Base-by-base conservation (phyloP, 306 rosid species). In the Quercus robur region DNA sequence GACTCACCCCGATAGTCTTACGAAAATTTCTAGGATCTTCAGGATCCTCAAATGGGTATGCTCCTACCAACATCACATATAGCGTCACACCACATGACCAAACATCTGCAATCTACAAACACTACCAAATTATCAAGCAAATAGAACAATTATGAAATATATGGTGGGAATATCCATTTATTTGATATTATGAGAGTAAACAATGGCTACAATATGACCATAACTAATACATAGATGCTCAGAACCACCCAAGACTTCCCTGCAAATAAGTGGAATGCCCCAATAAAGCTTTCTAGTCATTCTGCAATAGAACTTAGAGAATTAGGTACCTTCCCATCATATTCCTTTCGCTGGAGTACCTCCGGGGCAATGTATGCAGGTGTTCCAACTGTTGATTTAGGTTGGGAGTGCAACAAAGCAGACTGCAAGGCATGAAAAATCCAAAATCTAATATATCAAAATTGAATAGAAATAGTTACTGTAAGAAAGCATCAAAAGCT, bases 61-160 rank as follows among this genome's bases (percentile, higher is more conserved):
- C 90, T 87, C 99, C 99, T 30, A 93, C 91, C 75, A 93, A 74
- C 98, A 95, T 95, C 69, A 91, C 97, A 30, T 93, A 95, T 41
- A 95, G 83, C 33, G 97, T 91, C 66, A 95, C 99, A 61, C 99
- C 99, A 84, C 97, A 89, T 6, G 99, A 95, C 99, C 99, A 95
- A 89, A 93, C 97, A 86, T 95, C 99, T 44, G 97, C 93, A 83
- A 89, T 82, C 99, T 95, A 81, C 84, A 83, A 17, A 68, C 71
- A 73, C 76, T 64, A 38, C 77, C 77, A 79, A 74, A 26, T 66
- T 80, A 82, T 38, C 33, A 79, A 80, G 41, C 5, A 56, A 74
- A 33, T 71, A 57, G n/a, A 81, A 56, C 11, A 70, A 49, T 74
- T 11, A 30, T 19, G 71, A 54, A 76, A 25, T 25, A 78, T 61